These are phyloP conservation scores for Uronychia setigera DNA, from an alignment of 73 alveolate genomes.

Conservation along the genomic window DNA sequence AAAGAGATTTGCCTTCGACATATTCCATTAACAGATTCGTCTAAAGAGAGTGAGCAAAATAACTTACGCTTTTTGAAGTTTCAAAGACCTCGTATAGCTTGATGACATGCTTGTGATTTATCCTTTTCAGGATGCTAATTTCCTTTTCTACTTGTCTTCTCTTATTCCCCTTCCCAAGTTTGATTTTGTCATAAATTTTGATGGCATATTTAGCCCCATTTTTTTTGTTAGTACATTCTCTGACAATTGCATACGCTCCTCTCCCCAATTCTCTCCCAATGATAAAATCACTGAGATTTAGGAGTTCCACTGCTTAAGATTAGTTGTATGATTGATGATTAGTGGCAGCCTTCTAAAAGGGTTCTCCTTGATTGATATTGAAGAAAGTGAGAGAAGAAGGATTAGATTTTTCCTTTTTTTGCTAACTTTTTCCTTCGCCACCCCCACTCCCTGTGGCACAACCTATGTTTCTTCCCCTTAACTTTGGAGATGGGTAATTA, in stretches of 20 bases:
- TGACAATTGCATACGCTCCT: constrained; percentile 61
- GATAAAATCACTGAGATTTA: constrained; percentile 10
- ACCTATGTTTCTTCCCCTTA: background rate
- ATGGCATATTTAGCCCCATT: constrained; percentile 39
- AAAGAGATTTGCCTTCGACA: background rate
- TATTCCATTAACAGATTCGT: background rate
- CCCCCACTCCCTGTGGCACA: background rate
- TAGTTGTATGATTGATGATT: background rate
- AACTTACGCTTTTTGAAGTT: background rate
- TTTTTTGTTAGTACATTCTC: constrained; percentile 17
- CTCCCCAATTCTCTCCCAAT: constrained; percentile 43
- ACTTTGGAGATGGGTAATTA: too few species aligned
- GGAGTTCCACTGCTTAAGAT: background rate
- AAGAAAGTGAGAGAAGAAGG: too few species aligned
- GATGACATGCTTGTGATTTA: background rate
- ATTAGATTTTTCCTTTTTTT: background rate
- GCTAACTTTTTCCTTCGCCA: background rate
- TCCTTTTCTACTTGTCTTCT: constrained; percentile 24
- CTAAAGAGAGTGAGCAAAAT: background rate
- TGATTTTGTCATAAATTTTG: constrained; percentile 26
- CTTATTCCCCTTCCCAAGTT: constrained; percentile 23
- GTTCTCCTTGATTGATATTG: background rate
- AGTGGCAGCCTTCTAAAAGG: background rate
- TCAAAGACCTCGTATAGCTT: background rate
- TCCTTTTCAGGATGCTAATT: background rate